These are phyloP conservation scores for Xylariaceae sp. DNA, from an alignment of 2,329 filamentous ascomycete genomes.

Conservation along the genomic window DNA sequence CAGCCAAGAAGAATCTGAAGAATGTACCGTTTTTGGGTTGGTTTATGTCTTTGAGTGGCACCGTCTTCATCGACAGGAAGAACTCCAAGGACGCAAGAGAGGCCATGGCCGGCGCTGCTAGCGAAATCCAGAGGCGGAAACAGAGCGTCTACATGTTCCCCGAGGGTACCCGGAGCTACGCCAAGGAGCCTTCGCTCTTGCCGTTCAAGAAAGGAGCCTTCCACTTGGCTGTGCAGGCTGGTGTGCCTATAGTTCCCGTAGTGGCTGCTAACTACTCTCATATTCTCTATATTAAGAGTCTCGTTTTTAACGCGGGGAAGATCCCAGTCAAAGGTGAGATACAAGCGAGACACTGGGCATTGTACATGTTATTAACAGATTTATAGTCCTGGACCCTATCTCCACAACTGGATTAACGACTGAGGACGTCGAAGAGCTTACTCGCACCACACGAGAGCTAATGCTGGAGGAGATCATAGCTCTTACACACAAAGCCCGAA, in stretches of 20 bases:
- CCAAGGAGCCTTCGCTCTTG: constrained; percentile 77
- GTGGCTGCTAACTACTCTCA: constrained; percentile 82
- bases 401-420: constrained; percentile 73
- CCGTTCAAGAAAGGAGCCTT: constrained; percentile 99
- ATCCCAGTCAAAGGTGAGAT: constrained; percentile 76
- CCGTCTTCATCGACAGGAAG: constrained; percentile 92
- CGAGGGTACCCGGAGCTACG: constrained; percentile 92
- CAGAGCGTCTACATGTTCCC: constrained; percentile 88
- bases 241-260: constrained; percentile 89
- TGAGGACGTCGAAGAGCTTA: constrained; percentile 78
- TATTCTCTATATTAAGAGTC: constrained; percentile 67
- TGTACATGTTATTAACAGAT: constrained; percentile 16
- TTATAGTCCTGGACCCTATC: constrained; percentile 78
- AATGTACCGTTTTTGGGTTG: constrained; percentile 85
- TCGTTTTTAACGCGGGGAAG: constrained; percentile 69
- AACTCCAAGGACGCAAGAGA: constrained; percentile 82
- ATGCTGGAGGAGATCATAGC: constrained; percentile 73
- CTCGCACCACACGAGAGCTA: constrained; percentile 69
- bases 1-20: constrained; percentile 85
- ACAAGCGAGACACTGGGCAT: background rate
- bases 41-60: constrained; percentile 89
- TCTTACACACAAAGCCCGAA: constrained; percentile 59
- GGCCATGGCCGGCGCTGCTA: constrained; percentile 83
- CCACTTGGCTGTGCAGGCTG: constrained; percentile 91
- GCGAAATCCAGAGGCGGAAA: constrained; percentile 73